Conservation (phyloP, 345 rosid species). For the Raphanus raphanistrum region DNA sequence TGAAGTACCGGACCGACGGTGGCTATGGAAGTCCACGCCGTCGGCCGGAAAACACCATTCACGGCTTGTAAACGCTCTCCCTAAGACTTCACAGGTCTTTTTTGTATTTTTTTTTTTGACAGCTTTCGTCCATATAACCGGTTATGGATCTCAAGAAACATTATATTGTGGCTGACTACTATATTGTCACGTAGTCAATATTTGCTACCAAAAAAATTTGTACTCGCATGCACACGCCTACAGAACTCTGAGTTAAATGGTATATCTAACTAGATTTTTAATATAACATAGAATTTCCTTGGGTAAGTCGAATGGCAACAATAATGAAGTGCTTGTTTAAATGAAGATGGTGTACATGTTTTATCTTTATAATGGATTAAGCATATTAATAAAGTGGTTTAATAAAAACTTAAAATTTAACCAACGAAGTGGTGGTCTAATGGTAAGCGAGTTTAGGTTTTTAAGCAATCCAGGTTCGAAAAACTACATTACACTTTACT, state of each 20-base stretch:
- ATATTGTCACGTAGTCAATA: conserved; percentile 18
- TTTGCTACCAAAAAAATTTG: background rate
- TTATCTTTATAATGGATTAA: background rate
- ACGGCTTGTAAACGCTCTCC: too few species aligned
- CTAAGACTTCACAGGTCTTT: too few species aligned
- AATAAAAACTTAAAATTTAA: background rate
- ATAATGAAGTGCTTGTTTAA: background rate
- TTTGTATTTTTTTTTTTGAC: too few species aligned
- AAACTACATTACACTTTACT: too few species aligned
- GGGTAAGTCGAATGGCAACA: background rate
- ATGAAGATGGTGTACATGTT: background rate
- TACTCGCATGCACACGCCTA: conserved; percentile 1
- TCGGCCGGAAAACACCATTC: too few species aligned
- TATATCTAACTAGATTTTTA: background rate
- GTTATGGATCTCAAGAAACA: background rate
- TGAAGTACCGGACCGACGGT: too few species aligned
- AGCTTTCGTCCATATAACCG: conserved; percentile 13
- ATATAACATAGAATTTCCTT: background rate
- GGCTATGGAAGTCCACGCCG: too few species aligned
- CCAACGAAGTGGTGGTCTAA: too few species aligned
- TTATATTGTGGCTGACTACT: background rate
- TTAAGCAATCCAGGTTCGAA: too few species aligned
- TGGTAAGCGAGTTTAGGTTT: too few species aligned
- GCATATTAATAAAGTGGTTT: background rate
- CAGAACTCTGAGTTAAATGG: background rate